phyloP scores from a whole-genome alignment of 495 filamentous ascomycete genomes.

The Aspergillus taichungensis region DNA sequence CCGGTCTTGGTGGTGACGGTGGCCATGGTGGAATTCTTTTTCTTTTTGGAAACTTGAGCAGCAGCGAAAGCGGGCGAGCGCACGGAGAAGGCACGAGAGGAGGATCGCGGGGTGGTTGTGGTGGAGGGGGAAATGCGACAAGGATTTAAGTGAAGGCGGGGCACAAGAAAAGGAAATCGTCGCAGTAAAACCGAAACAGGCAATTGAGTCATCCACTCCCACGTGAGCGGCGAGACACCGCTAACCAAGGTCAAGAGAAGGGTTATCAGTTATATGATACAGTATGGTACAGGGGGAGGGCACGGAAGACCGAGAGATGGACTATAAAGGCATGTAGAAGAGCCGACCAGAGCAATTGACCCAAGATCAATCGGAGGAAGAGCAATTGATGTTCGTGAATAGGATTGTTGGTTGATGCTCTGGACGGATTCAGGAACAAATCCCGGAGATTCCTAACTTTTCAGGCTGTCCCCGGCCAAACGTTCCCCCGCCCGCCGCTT shows the following conservation, averaged over 20 bases:
- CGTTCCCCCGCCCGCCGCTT: slow-evolving; percentile 6
- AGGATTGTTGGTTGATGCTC: too few relatives aligned
- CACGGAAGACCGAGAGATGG: too few relatives aligned
- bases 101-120: slow-evolving; percentile 6
- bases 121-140: slow-evolving; percentile 9
- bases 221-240: slow-evolving; percentile 20
- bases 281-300: background rate
- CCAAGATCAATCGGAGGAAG: too few relatives aligned
- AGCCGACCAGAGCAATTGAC: too few relatives aligned
- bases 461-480: slow-evolving; percentile 10
- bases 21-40: slow-evolving; percentile 40
- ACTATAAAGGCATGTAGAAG: too few relatives aligned
- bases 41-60: slow-evolving; percentile 10
- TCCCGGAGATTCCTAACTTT: too few relatives aligned
- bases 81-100: slow-evolving; percentile 13
- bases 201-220: slow-evolving; percentile 40
- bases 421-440: too few relatives aligned
- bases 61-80: slow-evolving; percentile 10
- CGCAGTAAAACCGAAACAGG: slow-evolving; percentile 9
- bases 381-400: too few relatives aligned
- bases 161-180: slow-evolving; percentile 26
- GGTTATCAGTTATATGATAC: background rate
- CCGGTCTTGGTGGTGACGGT: slow-evolving; percentile 75
- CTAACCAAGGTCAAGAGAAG: slow-evolving; percentile 1
- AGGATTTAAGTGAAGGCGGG: slow-evolving; percentile 20